Base-by-base conservation (phyloP, 1,284 basidiomycete species). In the Ganoderma lingzhi region DNA sequence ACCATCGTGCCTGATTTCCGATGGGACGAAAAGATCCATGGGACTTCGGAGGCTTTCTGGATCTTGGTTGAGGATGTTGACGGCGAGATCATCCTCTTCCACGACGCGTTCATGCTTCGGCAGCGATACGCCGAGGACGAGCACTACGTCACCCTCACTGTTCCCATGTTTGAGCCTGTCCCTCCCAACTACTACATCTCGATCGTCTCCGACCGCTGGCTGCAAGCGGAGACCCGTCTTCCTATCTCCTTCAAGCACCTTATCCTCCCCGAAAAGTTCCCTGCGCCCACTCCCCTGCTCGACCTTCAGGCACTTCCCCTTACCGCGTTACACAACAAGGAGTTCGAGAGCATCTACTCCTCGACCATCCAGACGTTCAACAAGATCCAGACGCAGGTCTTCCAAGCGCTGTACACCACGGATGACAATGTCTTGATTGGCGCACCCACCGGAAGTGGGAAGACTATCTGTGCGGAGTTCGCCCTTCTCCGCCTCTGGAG, bases 321-420 rank as follows among this genome's bases (percentile, higher is more conserved):
- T 9, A 90, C 94, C 0, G 96, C 96, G 1, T 85, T 99, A 3
- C 95, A 97, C 81, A 97, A 97, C 85, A 90, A 91, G 78, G 94
- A 96, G 70, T 98, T 93, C 73, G 95, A 99, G 79, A 84, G 85
- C 5, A 88, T 98, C 56, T 99, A 98, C 80, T 88, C 90, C 0
- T 88, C 87, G 19, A 88, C 87, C 0, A 92, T 97, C 72, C 85
- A 90, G 70, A 89, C 88, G 0, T 98, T 99, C 87, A 99, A 99
- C 88, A 99, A 98, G 84, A 98, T 99, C 74, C 98, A 99, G 80
- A 99, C 96, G 0, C 98, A 99, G 82, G 96, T 98, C 45, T 99
- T 99, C 91, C 97, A 99, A 76, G 96, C 97, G 0, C 85, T 99
- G 0, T 99, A 97, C 81, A 97, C 95, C 0, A 93, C 96, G 0